phyloP scores from a whole-genome alignment of 1,284 basidiomycete genomes.

The Papiliotrema nemorosa region DNA sequence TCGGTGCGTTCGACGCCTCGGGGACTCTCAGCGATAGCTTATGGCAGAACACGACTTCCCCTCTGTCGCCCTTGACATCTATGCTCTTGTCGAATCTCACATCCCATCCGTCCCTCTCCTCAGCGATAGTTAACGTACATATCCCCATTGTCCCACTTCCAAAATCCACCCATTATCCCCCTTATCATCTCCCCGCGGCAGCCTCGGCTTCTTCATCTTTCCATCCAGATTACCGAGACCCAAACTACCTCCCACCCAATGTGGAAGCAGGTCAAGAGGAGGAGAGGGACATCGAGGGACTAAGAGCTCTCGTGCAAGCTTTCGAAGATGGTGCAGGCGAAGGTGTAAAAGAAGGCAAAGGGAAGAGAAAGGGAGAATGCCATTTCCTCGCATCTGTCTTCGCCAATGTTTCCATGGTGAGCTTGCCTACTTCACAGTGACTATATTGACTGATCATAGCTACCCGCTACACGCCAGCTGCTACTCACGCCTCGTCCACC shows the following conservation, averaged over 20 bases:
- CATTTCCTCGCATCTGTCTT: slow-evolving; percentile 90
- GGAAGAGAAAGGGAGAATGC: slow-evolving; percentile 64
- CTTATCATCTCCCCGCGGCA: slow-evolving; percentile 68
- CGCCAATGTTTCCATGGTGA: slow-evolving; percentile 77
- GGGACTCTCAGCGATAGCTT: slow-evolving; percentile 8
- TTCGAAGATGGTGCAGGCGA: slow-evolving; percentile 71
- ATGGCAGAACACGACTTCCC: slow-evolving; percentile 74
- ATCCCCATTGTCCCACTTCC: slow-evolving; percentile 60
- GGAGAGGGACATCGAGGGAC: slow-evolving; percentile 58
- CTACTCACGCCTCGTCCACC: slow-evolving; percentile 43
- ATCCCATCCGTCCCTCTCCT: slow-evolving; percentile 67
- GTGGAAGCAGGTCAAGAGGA: slow-evolving; percentile 57
- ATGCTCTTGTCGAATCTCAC: slow-evolving; percentile 97
- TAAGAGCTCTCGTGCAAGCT: slow-evolving; percentile 77
- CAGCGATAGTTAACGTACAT: slow-evolving; percentile 63
- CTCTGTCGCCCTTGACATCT: slow-evolving; percentile 87
- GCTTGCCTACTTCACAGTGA: slow-evolving; percentile 20
- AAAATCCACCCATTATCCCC: slow-evolving; percentile 50
- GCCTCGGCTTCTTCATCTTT: slow-evolving; percentile 63
- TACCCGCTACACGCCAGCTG: slow-evolving; percentile 39
- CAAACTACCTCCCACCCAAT: slow-evolving; percentile 56
- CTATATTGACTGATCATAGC: slow-evolving; percentile 15
- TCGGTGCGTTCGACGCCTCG: slow-evolving; percentile 61
- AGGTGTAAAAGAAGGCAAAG: slow-evolving; percentile 53
- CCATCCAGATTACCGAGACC: slow-evolving; percentile 47